phyloP scores from a whole-genome alignment of 352 stramenopile genomes.

The Globisporangium paroecandrum region DNA sequence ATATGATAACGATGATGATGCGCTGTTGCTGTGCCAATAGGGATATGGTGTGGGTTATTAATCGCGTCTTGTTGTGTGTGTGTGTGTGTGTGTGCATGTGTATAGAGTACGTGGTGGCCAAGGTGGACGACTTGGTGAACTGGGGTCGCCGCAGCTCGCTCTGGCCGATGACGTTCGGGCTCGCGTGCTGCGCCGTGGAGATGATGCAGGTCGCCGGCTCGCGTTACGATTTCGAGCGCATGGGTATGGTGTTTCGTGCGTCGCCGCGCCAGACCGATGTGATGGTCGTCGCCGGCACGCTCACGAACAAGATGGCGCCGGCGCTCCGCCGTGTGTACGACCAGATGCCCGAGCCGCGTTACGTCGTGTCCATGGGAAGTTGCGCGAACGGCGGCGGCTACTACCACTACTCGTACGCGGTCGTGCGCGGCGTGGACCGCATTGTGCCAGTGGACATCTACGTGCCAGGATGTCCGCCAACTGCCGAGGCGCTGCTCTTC shows the following conservation, averaged over 20 bases:
- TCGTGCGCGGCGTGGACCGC: conserved; percentile 94
- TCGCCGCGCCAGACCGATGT: conserved; percentile 95
- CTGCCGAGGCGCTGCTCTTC: conserved; percentile 97
- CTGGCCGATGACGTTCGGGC: conserved; percentile 99
- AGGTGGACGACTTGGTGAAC: conserved; percentile 99
- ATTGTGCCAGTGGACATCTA: conserved; percentile 99
- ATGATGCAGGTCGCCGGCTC: conserved; percentile 94
- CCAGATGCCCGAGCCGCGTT: conserved; percentile 99
- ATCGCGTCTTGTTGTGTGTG: neutral
- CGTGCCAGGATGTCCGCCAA: conserved; percentile 98
- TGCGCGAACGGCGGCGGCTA: conserved; percentile 96
- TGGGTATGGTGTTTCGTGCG: conserved; percentile 98
- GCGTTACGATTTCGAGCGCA: conserved; percentile 98
- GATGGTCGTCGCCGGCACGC: conserved; percentile 99
- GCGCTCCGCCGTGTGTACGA: conserved; percentile 97
- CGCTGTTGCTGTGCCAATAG: neutral
- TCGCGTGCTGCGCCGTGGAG: conserved; percentile 99
- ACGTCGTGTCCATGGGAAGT: conserved; percentile 98
- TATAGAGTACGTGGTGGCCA: conserved; percentile 96
- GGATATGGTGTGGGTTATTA: neutral
- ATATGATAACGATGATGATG: neutral
- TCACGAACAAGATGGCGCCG: conserved; percentile 99
- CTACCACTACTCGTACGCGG: conserved; percentile 94
- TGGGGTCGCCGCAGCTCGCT: conserved; percentile 96
- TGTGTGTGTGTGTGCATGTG: neutral